Evolutionary conservation across 2,329 filamentous ascomycete species (phyloP), one percentile per base, ranked within the genome.

Genomic region (Aspergillus nomiae): DNA sequence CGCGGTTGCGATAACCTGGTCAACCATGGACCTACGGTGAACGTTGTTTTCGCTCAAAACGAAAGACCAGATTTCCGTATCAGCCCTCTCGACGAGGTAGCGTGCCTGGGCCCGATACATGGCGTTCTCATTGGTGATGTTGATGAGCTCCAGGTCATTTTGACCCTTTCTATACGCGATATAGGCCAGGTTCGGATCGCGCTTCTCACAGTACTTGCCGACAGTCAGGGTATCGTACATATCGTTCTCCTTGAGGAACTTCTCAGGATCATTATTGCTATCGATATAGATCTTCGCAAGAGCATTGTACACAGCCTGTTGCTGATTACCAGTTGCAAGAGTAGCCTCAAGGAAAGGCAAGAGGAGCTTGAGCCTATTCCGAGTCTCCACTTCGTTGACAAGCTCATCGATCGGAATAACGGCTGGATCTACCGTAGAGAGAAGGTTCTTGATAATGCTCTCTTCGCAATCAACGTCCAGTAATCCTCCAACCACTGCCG

Each of bases 211-310:
- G 84, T 99, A 99, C 81, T 97, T 97, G 77, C 95, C 95, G 60
- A 99, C 92, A 28, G 85, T 87, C 46, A 98, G 83, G 4, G 95
- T 92, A 75, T 99, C 95, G 70, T 99, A 99, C 77, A 95, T 88
- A 73, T 97, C 92, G 75, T 99, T 99, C 81, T 97, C 92, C 83
- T 95, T 96, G 58, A 99, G 83, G 84, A 99, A 99, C 76, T 92
- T 92, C 85, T 99, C 95, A 0, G 95, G 95, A 77, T 97, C 93
- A 82, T 97, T 97, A 85, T 99, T 99, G 70, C 89, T 93, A 80
- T 99, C 95, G 63, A 99, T 99, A 82, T 99, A 99, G 71, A 99
- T 99, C 87, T 99, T 99, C 58, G 95, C 95, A 34, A 99, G 86
- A 8, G 95, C 96, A 70, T 99, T 98, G 85, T 91, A 98, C 21